Conservation (phyloP, 164 flowering plant species). For the Chimonanthus salicifolius region DNA sequence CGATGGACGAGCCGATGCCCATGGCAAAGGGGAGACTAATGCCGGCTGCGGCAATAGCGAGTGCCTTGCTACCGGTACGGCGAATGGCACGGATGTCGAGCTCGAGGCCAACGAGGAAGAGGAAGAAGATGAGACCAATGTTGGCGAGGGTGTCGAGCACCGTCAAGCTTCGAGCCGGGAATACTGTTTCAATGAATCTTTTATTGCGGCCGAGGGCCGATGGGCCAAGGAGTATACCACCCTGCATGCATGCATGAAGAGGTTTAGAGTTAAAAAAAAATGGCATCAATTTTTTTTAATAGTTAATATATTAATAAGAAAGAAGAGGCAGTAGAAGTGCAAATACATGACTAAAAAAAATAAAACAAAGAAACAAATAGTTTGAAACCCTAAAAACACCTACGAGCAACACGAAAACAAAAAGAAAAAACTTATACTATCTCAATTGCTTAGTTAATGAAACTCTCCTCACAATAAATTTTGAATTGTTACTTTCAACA, state of each 20-base stretch:
- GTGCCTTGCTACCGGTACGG: slow-evolving; percentile 24
- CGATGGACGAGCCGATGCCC: slow-evolving; percentile 22
- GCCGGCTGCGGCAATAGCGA: slow-evolving; percentile 21
- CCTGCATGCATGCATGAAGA: slow-evolving; percentile 8
- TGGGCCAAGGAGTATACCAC: slow-evolving; percentile 29
- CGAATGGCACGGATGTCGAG: slow-evolving; percentile 19
- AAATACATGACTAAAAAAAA: too few species aligned
- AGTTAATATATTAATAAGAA: too few species aligned
- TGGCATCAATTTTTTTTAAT: too few species aligned
- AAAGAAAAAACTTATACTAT: too few species aligned
- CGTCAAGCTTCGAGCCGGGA: slow-evolving; percentile 22
- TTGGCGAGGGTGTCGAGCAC: slow-evolving; percentile 31
- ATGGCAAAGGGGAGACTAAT: slow-evolving; percentile 21
- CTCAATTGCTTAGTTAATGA: too few species aligned
- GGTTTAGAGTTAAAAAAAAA: not conserved
- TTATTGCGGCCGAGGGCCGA: slow-evolving; percentile 24
- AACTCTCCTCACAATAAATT: too few species aligned
- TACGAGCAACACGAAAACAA: too few species aligned
- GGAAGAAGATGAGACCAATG: slow-evolving; percentile 26
- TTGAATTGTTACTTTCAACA: too few species aligned
- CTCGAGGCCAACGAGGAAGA: slow-evolving; percentile 29
- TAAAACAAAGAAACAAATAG: too few species aligned
- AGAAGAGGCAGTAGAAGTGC: too few species aligned
- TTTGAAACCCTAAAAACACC: too few species aligned
- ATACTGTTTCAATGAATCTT: slow-evolving; percentile 18